phyloP scores from a whole-genome alignment of 495 filamentous ascomycete species.

The Entonaema liquescens region DNA sequence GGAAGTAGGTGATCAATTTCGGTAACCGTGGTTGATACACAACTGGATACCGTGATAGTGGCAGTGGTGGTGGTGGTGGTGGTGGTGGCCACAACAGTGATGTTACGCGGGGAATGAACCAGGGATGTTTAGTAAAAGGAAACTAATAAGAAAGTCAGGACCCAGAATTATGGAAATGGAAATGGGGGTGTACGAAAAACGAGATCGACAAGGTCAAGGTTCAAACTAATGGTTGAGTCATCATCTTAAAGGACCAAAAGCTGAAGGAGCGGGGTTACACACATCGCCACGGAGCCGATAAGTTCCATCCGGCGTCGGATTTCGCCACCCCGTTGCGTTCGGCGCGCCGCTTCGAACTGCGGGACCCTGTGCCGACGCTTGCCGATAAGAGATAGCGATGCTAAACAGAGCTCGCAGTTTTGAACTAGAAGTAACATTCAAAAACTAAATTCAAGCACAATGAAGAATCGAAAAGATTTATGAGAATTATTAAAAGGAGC shows the following conservation, averaged over 20 bases:
- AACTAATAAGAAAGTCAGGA: conserved; percentile 13
- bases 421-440: not conserved
- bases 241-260: not conserved
- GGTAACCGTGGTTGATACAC: not conserved
- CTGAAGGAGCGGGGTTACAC: conserved; percentile 15
- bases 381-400: conserved; percentile 1
- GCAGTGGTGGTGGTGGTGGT: not conserved
- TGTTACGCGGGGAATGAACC: conserved; percentile 1
- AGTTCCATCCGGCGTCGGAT: conserved; percentile 22
- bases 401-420: not conserved
- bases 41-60: not conserved
- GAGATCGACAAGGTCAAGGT: conserved; percentile 15
- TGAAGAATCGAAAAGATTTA: not conserved
- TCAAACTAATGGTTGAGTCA: conserved; percentile 1
- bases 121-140: conserved; percentile 6
- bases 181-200: conserved; percentile 13
- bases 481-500: not conserved
- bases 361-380: conserved; percentile 15
- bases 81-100: conserved; percentile 5
- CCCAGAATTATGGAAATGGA: not conserved
- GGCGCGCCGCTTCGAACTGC: not conserved
- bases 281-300: conserved; percentile 23
- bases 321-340: conserved; percentile 28
- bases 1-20: not conserved
- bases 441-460: not conserved